Evolutionary conservation across 2,329 filamentous ascomycete genomes (phyloP), one percentile per base, ranked within the genome.

Genomic region (Camillea tinctor): DNA sequence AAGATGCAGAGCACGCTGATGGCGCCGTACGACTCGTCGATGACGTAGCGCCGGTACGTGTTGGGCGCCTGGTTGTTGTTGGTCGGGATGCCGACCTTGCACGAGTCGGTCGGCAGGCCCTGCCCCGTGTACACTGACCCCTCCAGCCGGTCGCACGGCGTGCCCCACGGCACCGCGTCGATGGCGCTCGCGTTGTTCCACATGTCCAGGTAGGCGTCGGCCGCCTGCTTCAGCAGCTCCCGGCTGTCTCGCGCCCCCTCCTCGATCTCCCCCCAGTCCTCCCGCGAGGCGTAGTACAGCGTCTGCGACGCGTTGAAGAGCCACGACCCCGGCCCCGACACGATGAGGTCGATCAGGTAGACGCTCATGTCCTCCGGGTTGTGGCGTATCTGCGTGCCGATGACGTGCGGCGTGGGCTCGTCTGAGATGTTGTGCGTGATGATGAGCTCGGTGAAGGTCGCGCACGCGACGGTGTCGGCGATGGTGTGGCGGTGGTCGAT

Each of bases 131-230:
- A 72, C 17, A 57, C 69, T 40, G 60, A 64, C 26, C 70, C 70
- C 54, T 72, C 70, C 30, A 71, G 70, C 5, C 74, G 68, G n/a
- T 60, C 68, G 64, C 74, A 76, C 0, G 73, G 74, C 23, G 70
- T 71, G 44, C 72, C 74, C 72, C 73, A 76, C 1, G 74, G 73
- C 9, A 76, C 71, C 1, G 68, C 63, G 23, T 66, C 65, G 20
- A 64, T 54, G 1, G 72, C 71, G 50, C 63, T 72, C 58, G 62
- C 64, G 68, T 73, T 71, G 57, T 57, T 69, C 71, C 74, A 76
- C 66, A 76, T 70, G 59, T 74, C 71, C 20, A 75, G 65, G 62
- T 76, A 76, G 4, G 74, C 74, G 60, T 77, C 75, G 1, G 72
- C 74, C 0, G 75, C 72, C 2, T 57, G 55, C 61, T 69, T 64